A percentile compares a stretch with the other conserved stretches of the same genome.
Conservation (phyloP, 208 protist species). For the Porcisia deanei region DNA sequence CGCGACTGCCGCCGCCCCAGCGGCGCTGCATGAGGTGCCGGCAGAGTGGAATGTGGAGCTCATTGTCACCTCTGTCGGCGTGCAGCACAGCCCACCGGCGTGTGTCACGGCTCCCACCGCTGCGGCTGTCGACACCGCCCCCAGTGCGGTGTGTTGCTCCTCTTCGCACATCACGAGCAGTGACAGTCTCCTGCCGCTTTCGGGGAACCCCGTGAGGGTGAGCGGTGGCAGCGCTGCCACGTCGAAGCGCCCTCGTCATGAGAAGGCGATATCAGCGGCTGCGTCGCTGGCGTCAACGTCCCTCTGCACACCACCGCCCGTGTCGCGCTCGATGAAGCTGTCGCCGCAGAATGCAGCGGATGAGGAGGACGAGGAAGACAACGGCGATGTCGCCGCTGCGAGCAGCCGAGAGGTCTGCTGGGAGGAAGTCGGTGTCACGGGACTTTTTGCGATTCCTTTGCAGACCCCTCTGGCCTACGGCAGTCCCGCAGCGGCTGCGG, state of each 20-base stretch:
- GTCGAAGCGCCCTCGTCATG: slow-evolving; percentile 29
- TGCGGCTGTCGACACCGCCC: not conserved
- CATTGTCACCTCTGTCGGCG: slow-evolving; percentile 72
- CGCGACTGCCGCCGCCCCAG: not conserved
- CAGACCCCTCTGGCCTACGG: slow-evolving; percentile 40
- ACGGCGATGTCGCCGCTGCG: slow-evolving; percentile 8
- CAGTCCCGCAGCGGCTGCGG: slow-evolving; percentile 11
- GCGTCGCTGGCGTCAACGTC: not conserved
- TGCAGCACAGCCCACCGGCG: slow-evolving; percentile 37
- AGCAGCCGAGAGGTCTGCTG: slow-evolving; percentile 40
- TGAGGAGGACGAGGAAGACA: slow-evolving; percentile 28
- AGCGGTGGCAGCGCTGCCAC: not conserved
- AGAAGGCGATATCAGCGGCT: not conserved
- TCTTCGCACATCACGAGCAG: not conserved
- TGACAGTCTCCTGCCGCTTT: not conserved
- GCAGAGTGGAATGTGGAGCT: slow-evolving; percentile 51
- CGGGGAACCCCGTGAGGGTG: not conserved
- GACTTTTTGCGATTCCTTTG: slow-evolving; percentile 52
- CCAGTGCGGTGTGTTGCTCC: not conserved
- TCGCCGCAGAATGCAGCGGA: slow-evolving; percentile 8
- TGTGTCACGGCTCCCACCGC: not conserved
- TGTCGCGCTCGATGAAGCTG: not conserved
- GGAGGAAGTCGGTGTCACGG: slow-evolving; percentile 67
- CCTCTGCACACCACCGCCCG: not conserved
- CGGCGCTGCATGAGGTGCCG: not conserved